Evolutionary conservation across 371 early-diverging fungal species (phyloP), one percentile per base, ranked within the genome.

Genomic region (Actinomortierella wolfii): DNA sequence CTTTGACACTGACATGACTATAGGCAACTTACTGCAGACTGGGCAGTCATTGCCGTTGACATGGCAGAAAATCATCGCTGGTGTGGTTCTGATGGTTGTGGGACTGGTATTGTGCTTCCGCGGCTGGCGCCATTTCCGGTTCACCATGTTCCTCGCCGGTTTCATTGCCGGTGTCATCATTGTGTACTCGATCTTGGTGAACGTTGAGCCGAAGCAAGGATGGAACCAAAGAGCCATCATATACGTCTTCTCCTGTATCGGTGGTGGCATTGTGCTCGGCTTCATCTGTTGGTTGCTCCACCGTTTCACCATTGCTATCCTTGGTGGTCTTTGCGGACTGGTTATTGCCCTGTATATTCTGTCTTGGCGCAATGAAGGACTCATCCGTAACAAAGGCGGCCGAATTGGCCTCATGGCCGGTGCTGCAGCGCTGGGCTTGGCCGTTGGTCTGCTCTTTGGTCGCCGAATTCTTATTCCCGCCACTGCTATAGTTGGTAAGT

Each of bases 241-340:
- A 93, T 67, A 95, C 91, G 80, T 97, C 86, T 79, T 93, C 88
- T 67, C 93, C 94, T 64, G 95, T 89, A 70, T 93, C 78, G 64
- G 94, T 82, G 71, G 89, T 84, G 69, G 92, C 89, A 80, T 94
- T 89, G 73, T 88, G 82, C 18, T 68, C 60, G 60, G 63, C 60
- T 13, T 51, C 15, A 25, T 65, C 23, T 61, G 62, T 39, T 54
- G 29, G 51, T 24, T 71, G 44, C 42, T 61, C 28, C 17, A 56
- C 20, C 71, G 62, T 0, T 71, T 78, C 54, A 48, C 79, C 11
- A 64, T 86, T 25, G 89, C 88, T 34, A 76, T 82, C 1, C 69
- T 89, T 1, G 89, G 89, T 3, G 90, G 81, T 24, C 59, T 91
- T 20, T 81, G 79, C 0, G 68, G 82, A 39, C 74, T 82, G 7